Evolutionary conservation across 2,329 filamentous ascomycete species (phyloP).

Genomic region (Aspergillus intermedius): DNA sequence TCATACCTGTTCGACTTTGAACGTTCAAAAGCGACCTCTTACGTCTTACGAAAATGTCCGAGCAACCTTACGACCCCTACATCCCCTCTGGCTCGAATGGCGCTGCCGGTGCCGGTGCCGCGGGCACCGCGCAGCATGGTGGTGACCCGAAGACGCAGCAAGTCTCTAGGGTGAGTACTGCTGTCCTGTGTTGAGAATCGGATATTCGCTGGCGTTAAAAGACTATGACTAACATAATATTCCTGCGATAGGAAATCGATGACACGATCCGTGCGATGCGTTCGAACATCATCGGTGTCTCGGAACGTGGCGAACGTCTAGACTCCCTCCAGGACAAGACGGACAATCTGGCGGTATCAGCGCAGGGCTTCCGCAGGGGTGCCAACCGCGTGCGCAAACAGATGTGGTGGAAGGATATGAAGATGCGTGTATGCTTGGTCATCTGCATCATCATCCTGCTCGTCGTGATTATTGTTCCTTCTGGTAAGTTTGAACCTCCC

Average conservation of each 20-base stretch:
- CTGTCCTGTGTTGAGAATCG: neutral
- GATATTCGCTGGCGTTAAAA: neutral
- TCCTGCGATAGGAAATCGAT: constrained; percentile 74
- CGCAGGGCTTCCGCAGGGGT: constrained; percentile 90
- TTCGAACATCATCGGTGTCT: constrained; percentile 95
- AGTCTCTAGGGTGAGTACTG: constrained; percentile 72
- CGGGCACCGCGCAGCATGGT: constrained; percentile 44
- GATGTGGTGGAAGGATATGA: constrained; percentile 99
- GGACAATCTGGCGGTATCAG: constrained; percentile 84
- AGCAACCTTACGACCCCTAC: constrained; percentile 78
- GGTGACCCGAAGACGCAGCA: constrained; percentile 63
- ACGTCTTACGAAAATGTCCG: constrained; percentile 43
- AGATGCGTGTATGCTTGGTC: constrained; percentile 98
- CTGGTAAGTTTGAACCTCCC: constrained; percentile 55
- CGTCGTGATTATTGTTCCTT: constrained; percentile 87
- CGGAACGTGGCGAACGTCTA: constrained; percentile 82
- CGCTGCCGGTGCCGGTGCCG: constrained; percentile 38
- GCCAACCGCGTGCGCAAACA: constrained; percentile 94
- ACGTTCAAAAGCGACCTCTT: neutral
- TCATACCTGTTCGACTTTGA: neutral
- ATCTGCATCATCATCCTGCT: constrained; percentile 85
- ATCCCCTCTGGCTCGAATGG: constrained; percentile 62
- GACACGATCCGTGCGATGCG: constrained; percentile 92
- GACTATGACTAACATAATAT: constrained; percentile 3
- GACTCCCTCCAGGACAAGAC: constrained; percentile 88